Base-by-base conservation (phyloP, 2,329 filamentous ascomycete genomes). In the Beauveria bassiana region DNA sequence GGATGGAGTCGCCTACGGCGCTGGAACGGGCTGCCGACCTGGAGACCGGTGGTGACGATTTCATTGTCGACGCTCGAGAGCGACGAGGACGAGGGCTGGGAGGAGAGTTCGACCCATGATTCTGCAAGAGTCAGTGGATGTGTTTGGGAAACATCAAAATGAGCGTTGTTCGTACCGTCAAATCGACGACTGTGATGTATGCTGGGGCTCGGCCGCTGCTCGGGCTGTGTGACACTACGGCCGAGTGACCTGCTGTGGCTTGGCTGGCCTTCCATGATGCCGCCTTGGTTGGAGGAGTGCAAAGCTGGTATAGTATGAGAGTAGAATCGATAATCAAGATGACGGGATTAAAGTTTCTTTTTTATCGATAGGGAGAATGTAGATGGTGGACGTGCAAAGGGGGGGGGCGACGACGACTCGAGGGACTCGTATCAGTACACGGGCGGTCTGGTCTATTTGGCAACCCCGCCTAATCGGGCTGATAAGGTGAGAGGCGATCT, bases 21-120 rank as follows among this genome's bases (percentile, higher is more conserved):
- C 26, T 79, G 75, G 66, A 86, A 85, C 51, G 85, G 81, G 67
- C 83, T 82, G 65, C 89, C 87, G 58, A 97, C 87, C 59, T 86
- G 86, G 47, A 97, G 81, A 28, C 93, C 93, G 5, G 91, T 95
- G 2, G 91, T 96, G 66, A 96, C 89, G 66, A 96, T 93, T 70
- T 97, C 93, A 66, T 96, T 92, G 65, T 83, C 84, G 70, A 88
- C 86, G 59, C 86, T 96, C 22, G 93, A 96, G 14, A 96, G 79
- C 16, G 93, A 97, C 2, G 93, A 96, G 2, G 93, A 96, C 0
- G 93, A 97, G 8, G 93, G 92, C 68, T 95, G 91, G 4, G 93
- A 97, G 52, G 89, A 86, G 64, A 99, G 86, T 73, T 99, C 93
- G 68, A 98, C 86, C 95, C 95, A 99, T 9, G 95, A 97, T 78